phyloP scores from a whole-genome alignment of 2,329 filamentous ascomycete species.

The Septoria linicola region DNA sequence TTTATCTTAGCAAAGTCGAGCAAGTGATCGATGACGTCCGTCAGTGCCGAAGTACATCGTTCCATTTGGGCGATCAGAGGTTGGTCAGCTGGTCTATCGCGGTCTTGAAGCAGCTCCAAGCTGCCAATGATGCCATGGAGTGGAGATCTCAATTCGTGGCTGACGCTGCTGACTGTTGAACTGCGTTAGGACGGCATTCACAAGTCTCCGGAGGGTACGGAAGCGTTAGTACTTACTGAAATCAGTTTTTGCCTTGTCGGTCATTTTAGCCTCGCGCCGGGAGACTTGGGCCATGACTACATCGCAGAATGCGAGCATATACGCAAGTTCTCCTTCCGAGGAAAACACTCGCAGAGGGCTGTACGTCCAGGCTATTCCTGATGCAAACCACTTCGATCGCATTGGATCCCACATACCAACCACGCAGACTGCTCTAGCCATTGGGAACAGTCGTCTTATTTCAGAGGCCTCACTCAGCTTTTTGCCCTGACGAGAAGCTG shows the following conservation, averaged over 20 bases:
- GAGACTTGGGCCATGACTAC: conserved; percentile 44
- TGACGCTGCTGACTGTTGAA: too few species aligned
- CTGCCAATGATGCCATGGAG: conserved; percentile 50
- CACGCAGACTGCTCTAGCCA: conserved; percentile 12
- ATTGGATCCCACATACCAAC: conserved; percentile 20
- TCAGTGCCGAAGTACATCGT: conserved; percentile 49
- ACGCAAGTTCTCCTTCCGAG: conserved; percentile 40
- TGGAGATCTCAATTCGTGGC: conserved; percentile 52
- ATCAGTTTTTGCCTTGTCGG: conserved; percentile 51
- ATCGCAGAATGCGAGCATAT: conserved; percentile 42
- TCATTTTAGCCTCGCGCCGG: conserved; percentile 39
- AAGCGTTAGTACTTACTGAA: too few species aligned
- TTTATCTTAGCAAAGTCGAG: conserved; percentile 49
- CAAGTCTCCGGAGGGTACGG: too few species aligned
- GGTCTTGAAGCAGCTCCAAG: conserved; percentile 49
- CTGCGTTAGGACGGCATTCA: too few species aligned
- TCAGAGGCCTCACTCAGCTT: conserved; percentile 5
- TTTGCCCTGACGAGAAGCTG: neutral
- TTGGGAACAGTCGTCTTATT: conserved; percentile 10
- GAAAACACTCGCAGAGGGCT: conserved; percentile 43
- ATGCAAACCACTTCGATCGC: conserved; percentile 30
- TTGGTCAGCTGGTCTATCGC: conserved; percentile 31
- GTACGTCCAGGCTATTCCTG: conserved; percentile 45
- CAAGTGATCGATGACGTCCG: conserved; percentile 47
- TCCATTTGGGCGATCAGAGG: conserved; percentile 48